A percentile compares a stretch with the other conserved stretches of the same genome.
Evolutionary conservation across 495 filamentous ascomycete species (phyloP).

Genomic region (Tirmania nivea): DNA sequence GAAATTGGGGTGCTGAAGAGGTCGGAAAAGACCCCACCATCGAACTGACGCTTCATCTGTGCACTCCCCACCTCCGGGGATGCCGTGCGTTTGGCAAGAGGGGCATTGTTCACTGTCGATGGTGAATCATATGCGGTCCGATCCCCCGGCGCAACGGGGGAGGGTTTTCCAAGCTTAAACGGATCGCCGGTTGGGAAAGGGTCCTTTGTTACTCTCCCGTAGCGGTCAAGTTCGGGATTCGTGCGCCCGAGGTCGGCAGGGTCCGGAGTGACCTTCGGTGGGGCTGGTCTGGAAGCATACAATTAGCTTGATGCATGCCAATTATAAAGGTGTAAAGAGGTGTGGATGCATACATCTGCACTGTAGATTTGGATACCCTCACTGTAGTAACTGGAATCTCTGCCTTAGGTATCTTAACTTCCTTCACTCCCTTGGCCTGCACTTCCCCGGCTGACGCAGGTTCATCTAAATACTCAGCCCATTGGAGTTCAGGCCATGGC

Average conservation of each 20-base stretch:
- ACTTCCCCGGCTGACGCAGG: too few relatives aligned
- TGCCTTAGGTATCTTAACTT: background rate
- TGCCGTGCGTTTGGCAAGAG: constrained; percentile 26
- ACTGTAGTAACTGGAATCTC: background rate
- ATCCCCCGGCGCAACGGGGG: background rate
- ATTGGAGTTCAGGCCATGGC: too few relatives aligned
- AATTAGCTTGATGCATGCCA: background rate
- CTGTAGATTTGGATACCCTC: background rate
- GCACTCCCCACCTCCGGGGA: constrained; percentile 21
- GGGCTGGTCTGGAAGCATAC: background rate
- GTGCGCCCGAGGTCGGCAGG: background rate
- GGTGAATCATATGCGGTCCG: background rate
- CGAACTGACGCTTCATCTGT: constrained; percentile 16
- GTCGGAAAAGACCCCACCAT: constrained; percentile 13
- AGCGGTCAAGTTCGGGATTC: background rate
- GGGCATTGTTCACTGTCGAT: constrained; percentile 14
- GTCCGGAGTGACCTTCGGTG: background rate
- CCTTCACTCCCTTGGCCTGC: too few relatives aligned
- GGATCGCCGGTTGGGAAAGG: background rate
- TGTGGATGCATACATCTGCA: background rate
- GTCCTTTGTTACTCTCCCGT: background rate
- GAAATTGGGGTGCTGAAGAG: constrained; percentile 1
- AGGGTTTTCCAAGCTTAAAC: too few relatives aligned
- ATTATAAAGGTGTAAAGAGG: background rate
- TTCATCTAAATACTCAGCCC: too few relatives aligned